phyloP scores from a whole-genome alignment of 352 stramenopile species.

The Phytophthora quininea region DNA sequence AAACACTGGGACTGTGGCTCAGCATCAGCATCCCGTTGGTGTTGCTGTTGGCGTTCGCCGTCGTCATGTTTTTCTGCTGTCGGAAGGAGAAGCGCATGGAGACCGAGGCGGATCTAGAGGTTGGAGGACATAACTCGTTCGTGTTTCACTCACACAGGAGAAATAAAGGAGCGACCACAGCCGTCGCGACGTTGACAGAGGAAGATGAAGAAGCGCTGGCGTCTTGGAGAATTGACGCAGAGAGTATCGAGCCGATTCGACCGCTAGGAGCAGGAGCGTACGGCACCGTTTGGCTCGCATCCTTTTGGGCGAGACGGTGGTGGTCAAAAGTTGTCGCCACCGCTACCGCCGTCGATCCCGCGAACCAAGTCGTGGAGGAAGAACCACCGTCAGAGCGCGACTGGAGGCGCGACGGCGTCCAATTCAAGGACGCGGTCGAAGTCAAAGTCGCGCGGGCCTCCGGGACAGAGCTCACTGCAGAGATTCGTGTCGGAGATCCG shows the following conservation, averaged over 20 bases:
- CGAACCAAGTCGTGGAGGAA: slow-evolving; percentile 41
- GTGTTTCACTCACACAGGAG: slow-evolving; percentile 13
- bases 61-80: slow-evolving; percentile 37
- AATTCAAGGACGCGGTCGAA: slow-evolving; percentile 27
- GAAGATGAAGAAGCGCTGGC: slow-evolving; percentile 65
- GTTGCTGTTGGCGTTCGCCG: slow-evolving; percentile 20
- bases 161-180: background rate
- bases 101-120: slow-evolving; percentile 10
- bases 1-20: slow-evolving; percentile 30
- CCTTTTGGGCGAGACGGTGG: slow-evolving; percentile 52
- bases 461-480: slow-evolving; percentile 15
- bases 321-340: slow-evolving; percentile 56
- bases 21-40: slow-evolving; percentile 40
- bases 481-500: slow-evolving; percentile 76
- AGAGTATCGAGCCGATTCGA: slow-evolving; percentile 37
- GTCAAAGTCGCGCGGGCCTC: slow-evolving; percentile 26
- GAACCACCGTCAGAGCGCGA: slow-evolving; percentile 27
- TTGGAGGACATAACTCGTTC: background rate
- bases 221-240: slow-evolving; percentile 52
- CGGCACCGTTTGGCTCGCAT: slow-evolving; percentile 59
- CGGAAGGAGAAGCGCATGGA: slow-evolving; percentile 15
- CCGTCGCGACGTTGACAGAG: slow-evolving; percentile 17
- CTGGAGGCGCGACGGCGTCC: slow-evolving; percentile 12
- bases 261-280: slow-evolving; percentile 46
- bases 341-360: slow-evolving; percentile 32